Evolutionary conservation across 2,329 filamentous ascomycete genomes (phyloP), one percentile per base, ranked within the genome.

Genomic region (Microdochium nivale): DNA sequence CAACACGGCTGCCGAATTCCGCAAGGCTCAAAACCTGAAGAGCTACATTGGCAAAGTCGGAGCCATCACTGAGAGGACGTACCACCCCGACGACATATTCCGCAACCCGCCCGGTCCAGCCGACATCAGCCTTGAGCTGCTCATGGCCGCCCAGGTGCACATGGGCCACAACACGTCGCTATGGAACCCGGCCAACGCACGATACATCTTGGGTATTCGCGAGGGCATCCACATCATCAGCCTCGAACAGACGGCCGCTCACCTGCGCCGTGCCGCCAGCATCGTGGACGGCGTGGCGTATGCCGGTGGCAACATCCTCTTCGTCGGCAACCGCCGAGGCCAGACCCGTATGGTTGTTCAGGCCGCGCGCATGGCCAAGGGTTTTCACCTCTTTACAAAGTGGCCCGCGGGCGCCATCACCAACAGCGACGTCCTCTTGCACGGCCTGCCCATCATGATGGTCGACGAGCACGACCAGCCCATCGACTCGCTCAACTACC

Each of bases 351-450:
- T 85, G 50, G 88, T 96, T 1, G 88, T 95, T 16, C 82, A 81
- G 56, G 90, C 92, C 4, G 90, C 94, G 1, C 75, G 86, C 66
- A 69, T 95, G 55, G 82, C 90, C 0, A 78, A 81, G 53, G 90
- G 83, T 2, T 97, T 87, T 65, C 91, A 97, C 67, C 69, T 99
- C 32, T 97, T 96, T 65, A 88, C 89, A 64, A 86, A 90, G 62
- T 99, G 94, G 94, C 90, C 86, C 49, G 88, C 94, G 0, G 94
- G 94, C 1, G 84, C 81, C 55, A 89, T 99, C 62, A 97, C 94
- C 35, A 99, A 99, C 71, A 86, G 89, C 51, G 85, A 96, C 65
- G 84, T 92, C 66, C 92, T 97, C 57, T 77, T 97, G n/a, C 79
- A 78, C 46, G 74, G 75, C 48, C 86, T 85, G 64, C 71, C 70